phyloP scores from a whole-genome alignment of 179 eudicot species.

The Camellia oleifera region DNA sequence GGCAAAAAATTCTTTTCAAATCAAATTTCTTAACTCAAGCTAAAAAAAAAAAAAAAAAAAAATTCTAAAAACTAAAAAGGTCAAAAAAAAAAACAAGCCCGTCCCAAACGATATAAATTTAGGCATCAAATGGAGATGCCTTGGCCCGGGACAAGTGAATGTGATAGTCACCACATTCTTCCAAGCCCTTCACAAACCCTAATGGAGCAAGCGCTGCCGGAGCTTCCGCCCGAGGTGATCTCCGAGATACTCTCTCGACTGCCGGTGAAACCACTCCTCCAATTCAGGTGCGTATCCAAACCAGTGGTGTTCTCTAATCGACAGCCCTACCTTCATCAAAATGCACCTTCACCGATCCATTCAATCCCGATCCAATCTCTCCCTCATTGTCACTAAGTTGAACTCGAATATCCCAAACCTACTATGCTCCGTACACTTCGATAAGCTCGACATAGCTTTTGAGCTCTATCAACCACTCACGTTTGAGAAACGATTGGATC shows the following conservation, averaged over 20 bases:
- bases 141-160: too few relatives aligned
- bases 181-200: too few relatives aligned
- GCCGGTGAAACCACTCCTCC: not conserved
- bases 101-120: too few relatives aligned
- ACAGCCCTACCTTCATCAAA: not conserved
- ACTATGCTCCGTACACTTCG: not conserved
- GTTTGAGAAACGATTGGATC: not conserved
- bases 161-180: too few relatives aligned
- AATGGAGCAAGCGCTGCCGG: not conserved
- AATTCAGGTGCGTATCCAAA: not conserved
- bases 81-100: too few relatives aligned
- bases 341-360: constrained; percentile 13
- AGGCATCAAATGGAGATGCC: too few relatives aligned
- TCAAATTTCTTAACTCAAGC: too few relatives aligned
- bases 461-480: constrained; percentile 6
- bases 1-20: too few relatives aligned
- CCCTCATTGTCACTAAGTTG: not conserved
- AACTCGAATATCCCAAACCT: not conserved
- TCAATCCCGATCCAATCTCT: not conserved
- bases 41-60: too few relatives aligned
- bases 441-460: not conserved
- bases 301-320: not conserved
- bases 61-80: too few relatives aligned
- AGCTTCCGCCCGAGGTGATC: not conserved
- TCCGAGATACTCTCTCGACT: not conserved